Conservation (phyloP, 164 flowering plant genomes). For the Saururus chinensis region DNA sequence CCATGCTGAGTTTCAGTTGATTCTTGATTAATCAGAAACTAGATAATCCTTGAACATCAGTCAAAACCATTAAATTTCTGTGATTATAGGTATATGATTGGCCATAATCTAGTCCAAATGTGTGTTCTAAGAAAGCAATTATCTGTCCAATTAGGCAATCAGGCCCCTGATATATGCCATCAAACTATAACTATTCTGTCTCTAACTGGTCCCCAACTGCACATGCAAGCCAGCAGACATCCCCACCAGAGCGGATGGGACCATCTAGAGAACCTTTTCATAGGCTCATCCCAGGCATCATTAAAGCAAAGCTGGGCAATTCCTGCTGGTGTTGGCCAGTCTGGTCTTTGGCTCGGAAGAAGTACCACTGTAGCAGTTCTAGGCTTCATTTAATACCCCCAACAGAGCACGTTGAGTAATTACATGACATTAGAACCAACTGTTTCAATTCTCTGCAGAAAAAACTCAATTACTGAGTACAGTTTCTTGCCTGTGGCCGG, state of each 20-base stretch:
- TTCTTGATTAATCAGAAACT: too few species aligned
- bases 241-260: not conserved
- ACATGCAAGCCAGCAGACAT: not conserved
- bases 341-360: not conserved
- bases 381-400: not conserved
- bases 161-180: not conserved
- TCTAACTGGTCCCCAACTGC: not conserved
- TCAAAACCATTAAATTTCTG: too few species aligned
- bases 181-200: not conserved
- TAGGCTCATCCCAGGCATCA: not conserved
- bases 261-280: not conserved
- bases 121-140: too few species aligned
- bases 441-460: not conserved
- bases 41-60: too few species aligned
- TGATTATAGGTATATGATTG: too few species aligned
- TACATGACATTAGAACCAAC: not conserved
- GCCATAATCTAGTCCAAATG: not conserved
- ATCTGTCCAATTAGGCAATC: too few species aligned
- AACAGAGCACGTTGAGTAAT: not conserved
- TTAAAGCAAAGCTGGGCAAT: not conserved
- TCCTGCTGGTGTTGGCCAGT: not conserved
- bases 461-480: not conserved
- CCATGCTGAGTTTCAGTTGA: too few species aligned
- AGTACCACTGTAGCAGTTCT: not conserved
- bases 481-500: slow-evolving; percentile 7